These are phyloP conservation scores for Jacaranda mimosifolia DNA, from an alignment of 257 asterid genomes.

Conservation along the genomic window DNA sequence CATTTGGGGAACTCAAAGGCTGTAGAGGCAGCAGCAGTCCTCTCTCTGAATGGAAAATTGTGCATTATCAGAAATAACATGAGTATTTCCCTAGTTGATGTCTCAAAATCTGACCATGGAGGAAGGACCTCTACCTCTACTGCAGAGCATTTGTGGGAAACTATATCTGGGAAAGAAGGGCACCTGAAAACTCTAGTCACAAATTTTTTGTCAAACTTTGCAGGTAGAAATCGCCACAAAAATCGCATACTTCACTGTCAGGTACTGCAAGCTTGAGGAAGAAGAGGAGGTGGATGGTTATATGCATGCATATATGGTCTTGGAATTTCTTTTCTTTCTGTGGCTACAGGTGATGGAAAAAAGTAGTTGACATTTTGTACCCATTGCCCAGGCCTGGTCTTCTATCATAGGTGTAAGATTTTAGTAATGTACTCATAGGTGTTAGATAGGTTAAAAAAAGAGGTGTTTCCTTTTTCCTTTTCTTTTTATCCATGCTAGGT, in stretches of 20 bases:
- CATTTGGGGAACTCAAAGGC: slow-evolving; percentile 53
- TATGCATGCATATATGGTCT: not conserved
- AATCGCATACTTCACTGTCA: slow-evolving; percentile 50
- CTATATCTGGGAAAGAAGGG: slow-evolving; percentile 48
- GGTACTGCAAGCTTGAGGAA: slow-evolving; percentile 52
- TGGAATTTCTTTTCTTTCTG: not conserved
- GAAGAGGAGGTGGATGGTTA: not conserved
- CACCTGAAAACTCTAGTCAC: slow-evolving; percentile 47
- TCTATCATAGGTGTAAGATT: slow-evolving; percentile 12
- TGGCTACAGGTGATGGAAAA: not conserved
- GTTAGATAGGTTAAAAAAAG: not conserved
- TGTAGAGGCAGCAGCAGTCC: slow-evolving; percentile 53
- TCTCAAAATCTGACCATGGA: slow-evolving; percentile 39
- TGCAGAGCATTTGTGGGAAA: slow-evolving; percentile 52
- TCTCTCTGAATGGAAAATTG: slow-evolving; percentile 49
- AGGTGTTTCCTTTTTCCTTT: not conserved
- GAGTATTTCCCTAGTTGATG: slow-evolving; percentile 53
- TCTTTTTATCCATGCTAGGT: not conserved
- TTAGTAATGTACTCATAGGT: slow-evolving; percentile 8
- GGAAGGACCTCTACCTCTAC: slow-evolving; percentile 3
- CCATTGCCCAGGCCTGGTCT: not conserved
- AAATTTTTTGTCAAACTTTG: slow-evolving; percentile 50
- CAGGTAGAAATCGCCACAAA: slow-evolving; percentile 44
- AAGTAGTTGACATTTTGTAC: slow-evolving; percentile 12
- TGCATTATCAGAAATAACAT: slow-evolving; percentile 52